Conservation (phyloP, 2,329 filamentous ascomycete species). For the Venturia carpophila region DNA sequence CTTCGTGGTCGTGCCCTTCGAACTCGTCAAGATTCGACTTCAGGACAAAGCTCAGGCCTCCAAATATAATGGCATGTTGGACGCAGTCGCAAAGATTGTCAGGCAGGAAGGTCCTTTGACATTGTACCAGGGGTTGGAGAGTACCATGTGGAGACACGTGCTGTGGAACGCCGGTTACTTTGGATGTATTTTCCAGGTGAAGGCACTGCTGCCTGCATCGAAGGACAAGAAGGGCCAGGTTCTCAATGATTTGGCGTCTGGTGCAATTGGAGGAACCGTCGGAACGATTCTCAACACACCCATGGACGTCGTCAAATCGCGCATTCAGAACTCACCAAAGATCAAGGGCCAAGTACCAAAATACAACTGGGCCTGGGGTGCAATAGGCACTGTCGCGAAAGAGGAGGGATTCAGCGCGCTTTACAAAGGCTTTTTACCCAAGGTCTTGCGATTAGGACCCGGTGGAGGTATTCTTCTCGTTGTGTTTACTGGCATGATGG, state of each 20-base stretch:
- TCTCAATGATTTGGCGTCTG: slow-evolving; percentile 78
- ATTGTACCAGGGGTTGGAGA: slow-evolving; percentile 94
- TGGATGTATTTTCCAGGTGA: slow-evolving; percentile 96
- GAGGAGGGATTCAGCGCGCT: slow-evolving; percentile 89
- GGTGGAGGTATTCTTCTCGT: slow-evolving; percentile 70
- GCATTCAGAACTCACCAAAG: slow-evolving; percentile 90
- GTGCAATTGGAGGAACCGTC: slow-evolving; percentile 77
- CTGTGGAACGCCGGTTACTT: slow-evolving; percentile 96
- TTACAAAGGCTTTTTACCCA: slow-evolving; percentile 97
- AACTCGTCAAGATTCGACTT: slow-evolving; percentile 95
- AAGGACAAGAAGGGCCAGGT: slow-evolving; percentile 74
- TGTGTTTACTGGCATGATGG: slow-evolving; percentile 81
- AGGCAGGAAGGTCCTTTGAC: slow-evolving; percentile 75
- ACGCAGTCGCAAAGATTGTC: slow-evolving; percentile 75
- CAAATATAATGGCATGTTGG: slow-evolving; percentile 76
- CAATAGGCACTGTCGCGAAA: slow-evolving; percentile 75
- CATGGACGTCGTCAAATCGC: slow-evolving; percentile 95
- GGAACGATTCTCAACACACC: slow-evolving; percentile 93
- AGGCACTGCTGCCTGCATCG: slow-evolving; percentile 71
- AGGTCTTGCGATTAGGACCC: slow-evolving; percentile 72
- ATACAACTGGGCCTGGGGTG: slow-evolving; percentile 98
- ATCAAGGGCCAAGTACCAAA: slow-evolving; percentile 75
- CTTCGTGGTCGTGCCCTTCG: slow-evolving; percentile 96
- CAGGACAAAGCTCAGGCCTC: slow-evolving; percentile 90
- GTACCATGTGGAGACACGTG: slow-evolving; percentile 91